phyloP scores from a whole-genome alignment of 345 rosid genomes.

The thale cress (Arabidopsis thaliana) region DNA sequence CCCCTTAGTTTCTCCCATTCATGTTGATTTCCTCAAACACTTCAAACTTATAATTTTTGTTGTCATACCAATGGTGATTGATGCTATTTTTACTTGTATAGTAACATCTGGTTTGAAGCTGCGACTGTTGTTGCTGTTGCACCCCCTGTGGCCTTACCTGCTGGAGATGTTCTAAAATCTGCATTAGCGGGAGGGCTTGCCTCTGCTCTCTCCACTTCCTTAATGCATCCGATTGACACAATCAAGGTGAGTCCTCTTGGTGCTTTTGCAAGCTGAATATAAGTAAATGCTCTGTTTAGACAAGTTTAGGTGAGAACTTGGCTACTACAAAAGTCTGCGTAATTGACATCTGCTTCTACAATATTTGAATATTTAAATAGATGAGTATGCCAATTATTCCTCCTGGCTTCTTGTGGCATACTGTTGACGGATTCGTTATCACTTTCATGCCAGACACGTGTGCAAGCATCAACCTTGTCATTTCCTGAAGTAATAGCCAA shows the following conservation, averaged over 20 bases:
- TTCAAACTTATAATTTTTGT: background rate
- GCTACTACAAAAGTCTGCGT: background rate
- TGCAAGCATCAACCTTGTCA: constrained; percentile 88
- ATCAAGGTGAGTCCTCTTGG: constrained; percentile 62
- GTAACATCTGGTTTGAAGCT: constrained; percentile 97
- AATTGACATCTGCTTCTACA: constrained; percentile 7
- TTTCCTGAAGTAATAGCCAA: constrained; percentile 86
- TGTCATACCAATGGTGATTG: constrained; percentile 22
- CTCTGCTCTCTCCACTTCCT: constrained; percentile 83
- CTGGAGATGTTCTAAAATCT: constrained; percentile 89
- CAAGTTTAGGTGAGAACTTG: constrained; percentile 18
- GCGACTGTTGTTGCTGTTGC: constrained; percentile 98
- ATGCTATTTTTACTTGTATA: constrained; percentile 39
- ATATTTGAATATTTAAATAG: constrained; percentile 16
- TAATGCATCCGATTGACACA: constrained; percentile 92
- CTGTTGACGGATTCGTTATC: constrained; percentile 26
- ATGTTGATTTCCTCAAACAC: constrained; percentile 6
- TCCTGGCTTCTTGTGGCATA: constrained; percentile 5
- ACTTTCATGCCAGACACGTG: constrained; percentile 70
- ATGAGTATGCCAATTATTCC: constrained; percentile 2
- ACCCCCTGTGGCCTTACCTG: constrained; percentile 84
- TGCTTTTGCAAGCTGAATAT: constrained; percentile 25
- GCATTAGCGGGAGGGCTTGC: constrained; percentile 99
- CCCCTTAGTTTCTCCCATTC: background rate
- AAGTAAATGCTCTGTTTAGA: background rate